phyloP scores from a whole-genome alignment of 163 green algal species.

The Dunaliella salina region DNA sequence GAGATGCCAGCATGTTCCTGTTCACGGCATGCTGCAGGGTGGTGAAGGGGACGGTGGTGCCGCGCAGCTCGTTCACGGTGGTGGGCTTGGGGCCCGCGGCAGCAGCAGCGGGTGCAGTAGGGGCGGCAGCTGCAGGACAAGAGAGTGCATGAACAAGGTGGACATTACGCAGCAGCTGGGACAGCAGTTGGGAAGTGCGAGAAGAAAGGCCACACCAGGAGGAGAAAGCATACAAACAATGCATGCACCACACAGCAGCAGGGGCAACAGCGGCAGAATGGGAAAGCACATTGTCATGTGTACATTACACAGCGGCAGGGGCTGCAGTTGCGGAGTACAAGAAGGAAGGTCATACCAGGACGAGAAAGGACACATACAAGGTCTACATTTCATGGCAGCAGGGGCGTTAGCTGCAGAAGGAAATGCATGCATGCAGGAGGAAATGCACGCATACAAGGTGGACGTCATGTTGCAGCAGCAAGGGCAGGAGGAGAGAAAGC shows the following conservation, averaged over 20 bases:
- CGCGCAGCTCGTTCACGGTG: constrained; percentile 72
- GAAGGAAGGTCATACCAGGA: too few relatives aligned
- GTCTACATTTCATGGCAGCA: not conserved
- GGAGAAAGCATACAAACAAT: too few relatives aligned
- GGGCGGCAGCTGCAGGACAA: constrained; percentile 32
- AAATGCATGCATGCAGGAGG: too few relatives aligned
- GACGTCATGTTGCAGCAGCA: too few relatives aligned
- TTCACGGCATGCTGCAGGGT: constrained; percentile 84
- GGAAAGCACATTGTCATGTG: too few relatives aligned
- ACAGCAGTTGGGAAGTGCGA: not conserved
- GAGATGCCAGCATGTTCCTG: constrained; percentile 89
- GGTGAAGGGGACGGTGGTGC: constrained; percentile 85
- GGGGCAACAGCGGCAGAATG: too few relatives aligned
- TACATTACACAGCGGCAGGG: constrained; percentile 22
- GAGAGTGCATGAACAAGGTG: not conserved
- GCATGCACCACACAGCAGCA: too few relatives aligned
- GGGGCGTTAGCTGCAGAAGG: too few relatives aligned
- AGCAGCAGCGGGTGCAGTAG: constrained; percentile 39
- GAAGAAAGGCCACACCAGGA: constrained; percentile 29
- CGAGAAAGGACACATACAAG: not conserved
- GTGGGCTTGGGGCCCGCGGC: constrained; percentile 52
- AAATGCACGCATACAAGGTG: too few relatives aligned
- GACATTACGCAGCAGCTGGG: not conserved
- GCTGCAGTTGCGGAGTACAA: constrained; percentile 43
- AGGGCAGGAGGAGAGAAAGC: too few relatives aligned